These are phyloP conservation scores for Russula olivacea DNA, from an alignment of 768 basidiomycete genomes.

Conservation along the genomic window DNA sequence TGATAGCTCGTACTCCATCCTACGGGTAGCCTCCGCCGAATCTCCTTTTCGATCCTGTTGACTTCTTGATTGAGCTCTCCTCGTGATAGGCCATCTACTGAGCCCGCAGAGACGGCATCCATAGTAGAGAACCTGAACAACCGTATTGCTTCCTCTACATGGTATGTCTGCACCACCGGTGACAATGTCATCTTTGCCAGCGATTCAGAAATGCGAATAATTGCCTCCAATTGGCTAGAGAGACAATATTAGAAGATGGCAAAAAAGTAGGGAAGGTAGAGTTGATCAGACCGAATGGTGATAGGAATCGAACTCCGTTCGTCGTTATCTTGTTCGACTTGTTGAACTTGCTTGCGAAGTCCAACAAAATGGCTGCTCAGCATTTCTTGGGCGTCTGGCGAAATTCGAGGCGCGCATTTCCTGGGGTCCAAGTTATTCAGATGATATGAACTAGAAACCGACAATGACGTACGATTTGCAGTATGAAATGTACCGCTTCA, in stretches of 20 bases:
- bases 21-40: slow-evolving; percentile 76
- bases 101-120: slow-evolving; percentile 95
- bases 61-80: slow-evolving; percentile 94
- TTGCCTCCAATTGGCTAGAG: slow-evolving; percentile 89
- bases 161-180: slow-evolving; percentile 79
- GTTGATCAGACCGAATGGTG: slow-evolving; percentile 73
- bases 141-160: slow-evolving; percentile 97
- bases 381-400: slow-evolving; percentile 92
- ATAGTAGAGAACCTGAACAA: slow-evolving; percentile 98
- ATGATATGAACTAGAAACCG: background rate
- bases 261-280: background rate
- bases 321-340: slow-evolving; percentile 94
- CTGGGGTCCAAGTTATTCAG: slow-evolving; percentile 36
- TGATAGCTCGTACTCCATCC: slow-evolving; percentile 98
- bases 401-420: slow-evolving; percentile 93
- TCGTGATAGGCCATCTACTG: slow-evolving; percentile 86
- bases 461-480: slow-evolving; percentile 70
- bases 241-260: background rate
- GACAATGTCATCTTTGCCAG: slow-evolving; percentile 91
- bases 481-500: slow-evolving; percentile 96
- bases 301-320: slow-evolving; percentile 98
- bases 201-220: slow-evolving; percentile 97
- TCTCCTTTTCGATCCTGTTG: slow-evolving; percentile 80
- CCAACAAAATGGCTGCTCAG: slow-evolving; percentile 92
- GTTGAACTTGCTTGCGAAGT: slow-evolving; percentile 87